Base-by-base conservation (phyloP, 495 filamentous ascomycete genomes). In the Parmelia sp. region DNA sequence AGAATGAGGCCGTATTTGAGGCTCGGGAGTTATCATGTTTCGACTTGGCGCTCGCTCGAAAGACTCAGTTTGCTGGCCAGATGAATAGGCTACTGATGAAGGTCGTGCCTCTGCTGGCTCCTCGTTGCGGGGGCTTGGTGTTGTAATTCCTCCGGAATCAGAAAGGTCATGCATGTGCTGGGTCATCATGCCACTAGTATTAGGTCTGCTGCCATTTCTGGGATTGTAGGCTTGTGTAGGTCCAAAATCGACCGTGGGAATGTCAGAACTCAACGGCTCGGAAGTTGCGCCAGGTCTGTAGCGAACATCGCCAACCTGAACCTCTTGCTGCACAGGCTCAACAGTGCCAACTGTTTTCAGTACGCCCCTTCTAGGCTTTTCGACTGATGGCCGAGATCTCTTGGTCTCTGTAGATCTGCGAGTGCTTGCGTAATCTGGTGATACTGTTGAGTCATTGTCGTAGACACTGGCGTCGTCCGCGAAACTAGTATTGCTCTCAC, bases 231-330 rank as follows among this genome's bases (percentile, higher is more conserved):
- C 74, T 72, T 84, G 74, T 3, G 93, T 97, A 23, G 85, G 90
- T 0, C 93, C 93, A 73, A 97, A 97, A 71, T 97, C 89, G 64
- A 97, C 82, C 12, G 77, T 75, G 3, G 91, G 90, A 62, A 95
- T 88, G 56, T 86, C 82, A 27, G 81, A 63, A 62, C 74, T 77
- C 21, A 69, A 58, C 47, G 63, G 73, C 31, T 68, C 68, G 61
- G 59, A 67, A 47, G 53, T 64, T 59, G 71, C 73, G 39, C 77
- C 74, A 23, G 76, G 67, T 35, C 76, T 70, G 62, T 87, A 88
- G 61, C 74, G 82, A 62, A 79, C 77, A 73, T 88, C 86, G 7
- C 86, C 86, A 66, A 88, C 83, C 51, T 76, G 71, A 51, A 88
- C 77, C 29, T 84, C 73, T 40, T 81, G 73, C 35, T 80, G 80